Evolutionary conservation across 1,139 yeast genomes (phyloP).

Genomic region (Suhomyces panamericanus): DNA sequence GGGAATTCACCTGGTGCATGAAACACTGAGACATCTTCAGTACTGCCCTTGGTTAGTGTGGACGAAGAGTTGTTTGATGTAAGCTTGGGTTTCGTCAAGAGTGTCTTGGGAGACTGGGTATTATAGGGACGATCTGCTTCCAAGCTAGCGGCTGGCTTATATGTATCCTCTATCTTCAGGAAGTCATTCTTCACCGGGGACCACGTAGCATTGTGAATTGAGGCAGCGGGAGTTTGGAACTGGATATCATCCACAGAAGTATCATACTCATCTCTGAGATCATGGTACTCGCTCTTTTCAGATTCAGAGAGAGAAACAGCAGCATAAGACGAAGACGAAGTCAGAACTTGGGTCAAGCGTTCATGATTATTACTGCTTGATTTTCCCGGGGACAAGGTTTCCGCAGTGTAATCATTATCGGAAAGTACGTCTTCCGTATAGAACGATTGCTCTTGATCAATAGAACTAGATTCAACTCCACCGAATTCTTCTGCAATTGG

Average conservation of each 20-base stretch:
- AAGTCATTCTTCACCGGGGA: not conserved
- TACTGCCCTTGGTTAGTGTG: conserved; percentile 3
- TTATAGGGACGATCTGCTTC: no score
- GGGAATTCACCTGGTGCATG: conserved; percentile 30
- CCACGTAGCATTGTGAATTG: conserved; percentile 21
- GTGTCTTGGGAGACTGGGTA: no score
- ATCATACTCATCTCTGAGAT: conserved; percentile 16
- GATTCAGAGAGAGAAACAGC: conserved; percentile 38
- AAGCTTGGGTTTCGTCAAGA: conserved; percentile 7
- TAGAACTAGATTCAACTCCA: no score
- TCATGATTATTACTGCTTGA: not conserved
- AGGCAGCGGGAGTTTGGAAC: conserved; percentile 27
- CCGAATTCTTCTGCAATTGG: no score
- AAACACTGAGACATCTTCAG: conserved; percentile 11
- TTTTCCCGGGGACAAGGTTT: not conserved
- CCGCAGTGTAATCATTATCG: conserved; percentile 10
- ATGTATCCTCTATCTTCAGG: no score
- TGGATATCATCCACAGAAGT: conserved; percentile 9
- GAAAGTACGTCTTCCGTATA: conserved; percentile 5
- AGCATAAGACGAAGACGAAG: conserved; percentile 43
- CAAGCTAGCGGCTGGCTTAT: no score
- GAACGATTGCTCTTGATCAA: not conserved
- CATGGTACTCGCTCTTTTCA: conserved; percentile 17
- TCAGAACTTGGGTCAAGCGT: conserved; percentile 28
- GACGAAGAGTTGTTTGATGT: conserved; percentile 5